Percentiles rank a stretch among this genome's conserved stretches.
Conservation (phyloP, 139 green algal genomes). For the Zygnema cylindricum region DNA sequence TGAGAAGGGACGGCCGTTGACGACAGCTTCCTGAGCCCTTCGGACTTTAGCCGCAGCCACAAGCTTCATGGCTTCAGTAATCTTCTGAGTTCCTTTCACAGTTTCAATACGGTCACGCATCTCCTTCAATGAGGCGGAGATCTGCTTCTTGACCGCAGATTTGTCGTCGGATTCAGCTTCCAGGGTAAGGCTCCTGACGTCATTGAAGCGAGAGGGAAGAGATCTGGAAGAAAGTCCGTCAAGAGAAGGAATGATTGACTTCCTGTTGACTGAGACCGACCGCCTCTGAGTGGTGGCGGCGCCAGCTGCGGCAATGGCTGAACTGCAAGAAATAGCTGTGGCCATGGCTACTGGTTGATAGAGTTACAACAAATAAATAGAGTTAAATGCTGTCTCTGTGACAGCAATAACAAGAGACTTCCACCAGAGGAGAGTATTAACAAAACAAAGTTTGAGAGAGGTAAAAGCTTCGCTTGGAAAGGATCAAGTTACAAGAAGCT, state of each 20-base stretch:
- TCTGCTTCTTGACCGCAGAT: slow-evolving; percentile 20
- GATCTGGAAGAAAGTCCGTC: slow-evolving; percentile 29
- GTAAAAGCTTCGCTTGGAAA: too few relatives aligned
- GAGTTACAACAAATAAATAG: too few relatives aligned
- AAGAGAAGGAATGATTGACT: slow-evolving; percentile 42
- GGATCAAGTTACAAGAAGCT: too few relatives aligned
- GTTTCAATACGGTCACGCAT: slow-evolving; percentile 92
- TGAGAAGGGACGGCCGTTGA: slow-evolving; percentile 95
- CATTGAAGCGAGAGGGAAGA: slow-evolving; percentile 15
- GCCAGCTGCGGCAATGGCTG: background rate
- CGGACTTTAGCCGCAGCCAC: slow-evolving; percentile 71
- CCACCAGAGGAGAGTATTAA: too few relatives aligned
- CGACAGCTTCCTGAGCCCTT: slow-evolving; percentile 94
- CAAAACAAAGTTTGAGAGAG: too few relatives aligned
- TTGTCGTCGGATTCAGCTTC: slow-evolving; percentile 24
- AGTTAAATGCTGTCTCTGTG: too few relatives aligned
- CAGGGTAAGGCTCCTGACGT: background rate
- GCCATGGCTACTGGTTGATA: slow-evolving; percentile 1
- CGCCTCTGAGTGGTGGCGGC: background rate
- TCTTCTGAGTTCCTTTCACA: slow-evolving; percentile 99
- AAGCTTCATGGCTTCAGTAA: slow-evolving; percentile 87
- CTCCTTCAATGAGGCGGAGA: slow-evolving; percentile 76
- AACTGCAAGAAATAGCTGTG: slow-evolving; percentile 1
- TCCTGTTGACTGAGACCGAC: background rate
- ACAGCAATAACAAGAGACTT: too few relatives aligned